These are phyloP conservation scores for Calonectria pseudoturangicola DNA, from an alignment of 2,329 filamentous ascomycete genomes.

Conservation along the genomic window DNA sequence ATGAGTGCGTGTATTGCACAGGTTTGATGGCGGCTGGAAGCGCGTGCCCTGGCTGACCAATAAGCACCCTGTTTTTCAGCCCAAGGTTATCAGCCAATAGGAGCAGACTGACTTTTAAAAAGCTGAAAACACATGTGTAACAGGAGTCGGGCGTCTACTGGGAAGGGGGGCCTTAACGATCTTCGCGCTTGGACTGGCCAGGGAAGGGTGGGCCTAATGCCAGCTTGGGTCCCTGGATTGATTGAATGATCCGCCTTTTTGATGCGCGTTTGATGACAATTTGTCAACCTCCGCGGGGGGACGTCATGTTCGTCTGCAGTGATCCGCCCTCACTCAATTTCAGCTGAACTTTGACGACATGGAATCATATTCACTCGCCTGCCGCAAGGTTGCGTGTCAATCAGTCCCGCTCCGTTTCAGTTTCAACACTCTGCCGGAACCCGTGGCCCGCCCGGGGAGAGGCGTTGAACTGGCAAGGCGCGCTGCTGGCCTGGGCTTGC, in stretches of 20 bases:
- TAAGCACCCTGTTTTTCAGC: background rate
- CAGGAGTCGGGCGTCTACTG: background rate
- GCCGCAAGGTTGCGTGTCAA: background rate
- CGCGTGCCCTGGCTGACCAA: background rate
- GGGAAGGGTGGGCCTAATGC: background rate
- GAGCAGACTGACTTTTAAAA: background rate
- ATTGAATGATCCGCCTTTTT: conserved; percentile 5
- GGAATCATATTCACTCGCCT: conserved; percentile 3
- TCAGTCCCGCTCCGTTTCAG: background rate
- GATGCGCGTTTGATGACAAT: conserved; percentile 6
- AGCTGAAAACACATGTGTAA: background rate
- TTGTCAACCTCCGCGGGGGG: conserved; percentile 1
- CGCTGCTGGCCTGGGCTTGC: conserved; percentile 6
- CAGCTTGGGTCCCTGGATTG: background rate
- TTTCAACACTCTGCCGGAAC: background rate
- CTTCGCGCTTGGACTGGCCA: conserved; percentile 19
- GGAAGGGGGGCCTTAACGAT: background rate
- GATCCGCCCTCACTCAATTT: background rate
- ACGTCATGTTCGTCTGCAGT: conserved; percentile 3
- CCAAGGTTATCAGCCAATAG: background rate
- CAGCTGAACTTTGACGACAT: conserved; percentile 11
- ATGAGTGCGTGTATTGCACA: conserved; percentile 1
- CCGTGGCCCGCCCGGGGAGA: conserved; percentile 2
- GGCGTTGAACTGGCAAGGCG: background rate
- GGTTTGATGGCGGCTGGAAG: background rate